Evolutionary conservation across 1,284 basidiomycete species (phyloP), one percentile per base, ranked within the genome.

Genomic region (Rhodotorula sp.): DNA sequence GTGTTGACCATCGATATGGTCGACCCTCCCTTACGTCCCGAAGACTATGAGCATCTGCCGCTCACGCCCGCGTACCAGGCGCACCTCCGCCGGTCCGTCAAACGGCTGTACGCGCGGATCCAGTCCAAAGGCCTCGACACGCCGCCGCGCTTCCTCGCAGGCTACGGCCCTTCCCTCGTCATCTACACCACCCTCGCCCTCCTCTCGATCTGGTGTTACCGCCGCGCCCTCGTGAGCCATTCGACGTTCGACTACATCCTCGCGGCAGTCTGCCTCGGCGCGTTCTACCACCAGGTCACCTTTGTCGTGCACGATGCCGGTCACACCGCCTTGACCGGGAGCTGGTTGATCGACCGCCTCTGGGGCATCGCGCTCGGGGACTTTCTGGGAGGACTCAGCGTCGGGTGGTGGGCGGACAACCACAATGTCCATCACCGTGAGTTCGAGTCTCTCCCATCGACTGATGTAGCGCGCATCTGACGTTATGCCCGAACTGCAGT

Each of bases 351-450:
- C 65, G 96, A 99, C 81, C 87, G 95, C 52, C 78, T 93, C 62
- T 84, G 96, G 65, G 90, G 88, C 29, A 93, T 91, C 69, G 80
- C 90, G n/a, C 85, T 96, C 67, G 91, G 92, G 1, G 87, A 94
- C 81, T 93, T 91, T 79, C 84, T 96, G 65, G 95, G 96, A 29
- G 96, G 96, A 3, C 84, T 99, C 65, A 96, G 93, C 80, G 86
- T 97, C 51, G 91, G 93, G 54, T 99, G 96, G 97, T 99, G 96
- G 96, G 93, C 94, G 69, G 88, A 97, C 81, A 98, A 97, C 80
- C 96, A 99, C 82, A 97, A 99, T 79, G 88, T 97, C 63, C 96
- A 99, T 84, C 96, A 99, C 83, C 86, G 83, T 84, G 62, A 64
- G 83, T 78, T 8, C 0, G 10, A 23, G 3, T 39, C 31, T n/a